A percentile compares a stretch with the other conserved stretches of the same genome.
Evolutionary conservation across 202 grass and related monocot species (phyloP).

Genomic region (Setaria italica): DNA sequence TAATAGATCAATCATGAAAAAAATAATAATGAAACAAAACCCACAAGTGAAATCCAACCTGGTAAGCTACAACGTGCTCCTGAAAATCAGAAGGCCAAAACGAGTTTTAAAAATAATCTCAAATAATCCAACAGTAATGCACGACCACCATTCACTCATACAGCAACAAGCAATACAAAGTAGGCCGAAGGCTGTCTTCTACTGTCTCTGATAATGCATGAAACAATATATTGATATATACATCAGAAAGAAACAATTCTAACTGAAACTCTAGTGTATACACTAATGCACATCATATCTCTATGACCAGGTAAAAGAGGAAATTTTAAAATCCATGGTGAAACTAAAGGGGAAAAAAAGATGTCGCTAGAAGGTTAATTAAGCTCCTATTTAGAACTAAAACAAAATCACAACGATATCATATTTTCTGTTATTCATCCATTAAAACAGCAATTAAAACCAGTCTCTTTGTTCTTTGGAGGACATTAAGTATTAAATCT

Average conservation of each 20-base stretch:
- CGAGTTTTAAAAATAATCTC: background rate
- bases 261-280: slow-evolving; percentile 12
- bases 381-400: background rate
- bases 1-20: slow-evolving; percentile 22
- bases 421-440: background rate
- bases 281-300: background rate
- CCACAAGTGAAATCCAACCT: background rate
- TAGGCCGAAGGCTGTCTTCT: background rate
- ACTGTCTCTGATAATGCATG: slow-evolving; percentile 22
- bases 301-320: slow-evolving; percentile 17
- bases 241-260: background rate
- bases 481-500: slow-evolving; percentile 13
- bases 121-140: slow-evolving; percentile 4
- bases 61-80: slow-evolving; percentile 2
- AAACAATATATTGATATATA: slow-evolving; percentile 11
- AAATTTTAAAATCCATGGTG: background rate
- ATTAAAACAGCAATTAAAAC: slow-evolving; percentile 20
- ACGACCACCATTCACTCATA: background rate
- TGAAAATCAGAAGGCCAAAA: background rate
- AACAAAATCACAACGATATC: background rate
- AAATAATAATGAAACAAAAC: background rate
- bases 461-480: background rate
- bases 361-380: background rate
- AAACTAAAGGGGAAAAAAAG: slow-evolving; percentile 5
- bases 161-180: slow-evolving; percentile 12